Percentiles rank a stretch among this genome's conserved stretches.
phyloP scores from a whole-genome alignment of 169 alveolate species.

The Plasmodium billcollinsi region DNA sequence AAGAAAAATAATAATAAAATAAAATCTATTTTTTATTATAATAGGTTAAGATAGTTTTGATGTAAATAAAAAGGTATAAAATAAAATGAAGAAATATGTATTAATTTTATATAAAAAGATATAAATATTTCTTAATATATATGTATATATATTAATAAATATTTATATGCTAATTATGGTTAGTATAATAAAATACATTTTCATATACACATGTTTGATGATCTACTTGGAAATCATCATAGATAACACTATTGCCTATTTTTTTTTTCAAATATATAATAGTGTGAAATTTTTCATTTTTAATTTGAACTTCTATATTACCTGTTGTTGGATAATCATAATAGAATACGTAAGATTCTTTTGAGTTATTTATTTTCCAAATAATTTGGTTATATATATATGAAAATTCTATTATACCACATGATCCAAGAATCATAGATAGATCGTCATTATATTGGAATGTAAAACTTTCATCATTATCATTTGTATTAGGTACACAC shows the following conservation, averaged over 20 bases:
- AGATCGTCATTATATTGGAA: conserved; percentile 23
- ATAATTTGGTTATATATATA: conserved; percentile 20
- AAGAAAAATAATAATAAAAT: too few species aligned
- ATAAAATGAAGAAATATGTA: too few species aligned
- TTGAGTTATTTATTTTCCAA: conserved; percentile 40
- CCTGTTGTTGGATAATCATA: conserved; percentile 39
- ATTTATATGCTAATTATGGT: too few species aligned
- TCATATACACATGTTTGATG: conserved; percentile 25
- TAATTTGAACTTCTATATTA: conserved; percentile 3
- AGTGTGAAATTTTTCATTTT: neutral
- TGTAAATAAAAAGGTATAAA: too few species aligned
- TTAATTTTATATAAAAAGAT: too few species aligned
- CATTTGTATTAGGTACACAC: conserved; percentile 20
- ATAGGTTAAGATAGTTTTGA: too few species aligned
- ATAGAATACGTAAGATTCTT: conserved; percentile 38
- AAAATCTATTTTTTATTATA: too few species aligned
- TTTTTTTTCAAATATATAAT: conserved; percentile 33
- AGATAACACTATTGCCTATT: neutral
- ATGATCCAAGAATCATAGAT: conserved; percentile 16
- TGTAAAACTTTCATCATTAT: conserved; percentile 5
- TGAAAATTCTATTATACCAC: conserved; percentile 39
- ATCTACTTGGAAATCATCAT: conserved; percentile 33
- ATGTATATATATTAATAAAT: too few species aligned
- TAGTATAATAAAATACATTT: conserved; percentile 18
- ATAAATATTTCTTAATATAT: too few species aligned